These are phyloP conservation scores for Populus alba DNA, from an alignment of 345 rosid genomes.

Conservation along the genomic window DNA sequence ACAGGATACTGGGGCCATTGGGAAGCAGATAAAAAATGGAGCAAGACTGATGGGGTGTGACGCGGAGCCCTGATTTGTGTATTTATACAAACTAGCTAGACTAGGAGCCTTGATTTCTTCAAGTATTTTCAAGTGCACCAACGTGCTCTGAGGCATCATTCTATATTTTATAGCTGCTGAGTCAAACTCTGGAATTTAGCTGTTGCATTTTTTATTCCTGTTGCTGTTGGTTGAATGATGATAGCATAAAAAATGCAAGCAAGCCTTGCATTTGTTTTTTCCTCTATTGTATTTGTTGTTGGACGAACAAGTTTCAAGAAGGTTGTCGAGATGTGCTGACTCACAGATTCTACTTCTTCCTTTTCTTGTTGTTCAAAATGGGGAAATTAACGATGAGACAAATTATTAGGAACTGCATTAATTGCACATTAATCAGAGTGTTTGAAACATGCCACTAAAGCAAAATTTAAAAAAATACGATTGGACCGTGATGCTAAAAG, in stretches of 20 bases:
- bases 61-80: constrained; percentile 30
- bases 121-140: neutral
- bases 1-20: constrained; percentile 79
- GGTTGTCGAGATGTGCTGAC: neutral
- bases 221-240: neutral
- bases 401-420: neutral
- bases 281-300: neutral
- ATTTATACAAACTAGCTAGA: neutral
- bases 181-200: neutral
- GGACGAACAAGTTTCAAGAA: neutral
- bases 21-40: constrained; percentile 90
- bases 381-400: neutral
- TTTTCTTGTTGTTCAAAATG: neutral
- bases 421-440: neutral
- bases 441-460: neutral
- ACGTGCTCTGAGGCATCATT: constrained; percentile 1
- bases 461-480: too few species aligned
- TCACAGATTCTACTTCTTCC: neutral
- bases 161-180: neutral
- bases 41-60: constrained; percentile 97
- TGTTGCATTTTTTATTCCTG: neutral
- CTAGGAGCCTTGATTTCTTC: neutral
- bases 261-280: neutral
- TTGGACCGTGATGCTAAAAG: too few species aligned
- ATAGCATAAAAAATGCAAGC: neutral